Conservation (phyloP, 768 basidiomycete genomes). For the Jaapia argillacea region DNA sequence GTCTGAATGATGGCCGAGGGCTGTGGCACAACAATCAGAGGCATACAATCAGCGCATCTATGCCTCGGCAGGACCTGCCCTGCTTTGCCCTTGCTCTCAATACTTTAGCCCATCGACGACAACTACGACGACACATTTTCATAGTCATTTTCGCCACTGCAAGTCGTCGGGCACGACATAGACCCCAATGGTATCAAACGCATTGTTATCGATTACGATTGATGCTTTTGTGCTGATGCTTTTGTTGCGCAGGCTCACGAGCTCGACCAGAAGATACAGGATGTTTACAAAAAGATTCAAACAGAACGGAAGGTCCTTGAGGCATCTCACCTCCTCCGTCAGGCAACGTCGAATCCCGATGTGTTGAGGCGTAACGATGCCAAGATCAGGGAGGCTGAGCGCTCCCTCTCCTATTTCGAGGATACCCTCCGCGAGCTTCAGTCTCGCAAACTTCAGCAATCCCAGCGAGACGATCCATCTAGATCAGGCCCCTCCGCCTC, state of each 20-base stretch:
- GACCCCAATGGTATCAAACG: background rate
- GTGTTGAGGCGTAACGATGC: slow-evolving; percentile 74
- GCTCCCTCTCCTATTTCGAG: slow-evolving; percentile 80
- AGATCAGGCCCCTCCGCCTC: slow-evolving; percentile 33
- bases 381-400: slow-evolving; percentile 81
- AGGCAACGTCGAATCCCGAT: slow-evolving; percentile 81
- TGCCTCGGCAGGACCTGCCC: background rate
- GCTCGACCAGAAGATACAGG: slow-evolving; percentile 89
- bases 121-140: background rate
- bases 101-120: background rate
- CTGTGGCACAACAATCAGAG: slow-evolving; percentile 13
- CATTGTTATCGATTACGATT: background rate
- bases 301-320: slow-evolving; percentile 91
- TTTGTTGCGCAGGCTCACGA: slow-evolving; percentile 21
- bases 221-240: background rate
- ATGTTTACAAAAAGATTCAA: slow-evolving; percentile 82
- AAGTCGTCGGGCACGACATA: background rate
- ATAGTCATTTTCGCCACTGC: too few relatives aligned
- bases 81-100: background rate
- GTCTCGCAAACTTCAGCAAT: slow-evolving; percentile 58
- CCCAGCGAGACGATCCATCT: slow-evolving; percentile 42
- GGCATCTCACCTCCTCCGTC: slow-evolving; percentile 65
- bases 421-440: slow-evolving; percentile 77
- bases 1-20: background rate
- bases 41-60: slow-evolving; percentile 12